Base-by-base conservation (phyloP, 2,329 filamentous ascomycete species). In the Tolypocladium album region DNA sequence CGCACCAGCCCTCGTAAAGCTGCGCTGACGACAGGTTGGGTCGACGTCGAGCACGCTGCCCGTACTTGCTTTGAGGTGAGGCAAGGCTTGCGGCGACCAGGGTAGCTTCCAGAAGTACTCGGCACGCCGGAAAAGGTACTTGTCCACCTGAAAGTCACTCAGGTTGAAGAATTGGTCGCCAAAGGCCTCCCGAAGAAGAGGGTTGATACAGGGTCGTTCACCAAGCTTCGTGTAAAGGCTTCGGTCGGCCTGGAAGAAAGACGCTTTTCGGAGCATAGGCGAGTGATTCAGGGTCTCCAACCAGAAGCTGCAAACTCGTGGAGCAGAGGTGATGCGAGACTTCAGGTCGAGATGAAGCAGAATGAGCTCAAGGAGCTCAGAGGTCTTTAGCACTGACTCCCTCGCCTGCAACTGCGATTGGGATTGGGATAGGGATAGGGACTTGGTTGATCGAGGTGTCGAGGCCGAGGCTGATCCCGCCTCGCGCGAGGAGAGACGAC, bases 141-240 rank as follows among this genome's bases (percentile, higher is more conserved):
- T 53, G 13, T 61, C 57, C 47, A 59, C 53, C 13, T 65, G 57
- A 15, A 12, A 56, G 6, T 56, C 38, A 56, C 55, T 56, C 55
- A 61, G 17, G 22, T 63, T 63, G 39, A 66, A 66, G 52, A 66
- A 66, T 40, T 59, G 60, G 13, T 61, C 57, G 9, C 65, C 64
- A 60, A 66, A 65, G 40, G 58, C 62, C 43, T 66, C 63, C 24
- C 60, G 58, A 27, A 66, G 56, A 20, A 66, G 52, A 24, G 64
- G 57, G 42, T 66, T 66, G 40, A 64, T 42, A 40, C 34, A 56
- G 34, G 55, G 55, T 56, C 36, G 36, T 40, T 56, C 55, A 56
- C 55, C 55, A 40, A 36, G 24, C 55, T 56, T 22, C 55, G 55
- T 42, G 22, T 56, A 5, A 42, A 56, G 55, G 55, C 55, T 56